Evolutionary conservation across 2,329 filamentous ascomycete species (phyloP), one percentile per base, ranked within the genome.

Genomic region (Shiraia sp.): DNA sequence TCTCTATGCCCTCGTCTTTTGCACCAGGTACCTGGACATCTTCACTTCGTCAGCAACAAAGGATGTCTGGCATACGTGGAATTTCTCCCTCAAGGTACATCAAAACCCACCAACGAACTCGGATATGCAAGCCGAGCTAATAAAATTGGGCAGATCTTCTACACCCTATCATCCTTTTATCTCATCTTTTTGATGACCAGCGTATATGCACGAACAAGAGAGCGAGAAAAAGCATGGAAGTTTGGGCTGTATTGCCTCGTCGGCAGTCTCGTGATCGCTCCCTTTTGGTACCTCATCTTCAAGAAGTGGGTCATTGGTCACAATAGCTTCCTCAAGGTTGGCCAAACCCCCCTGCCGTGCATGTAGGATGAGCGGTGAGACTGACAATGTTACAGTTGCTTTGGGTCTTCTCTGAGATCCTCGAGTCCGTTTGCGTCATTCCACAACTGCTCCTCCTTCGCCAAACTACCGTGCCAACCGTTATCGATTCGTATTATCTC

Each of bases 401-500:
- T 49, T 95, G 89, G 87, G 81, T 85, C 43, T 96, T 96, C 72
- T 95, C 89, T 23, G 85, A 93, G 57, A 87, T 96, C 54, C 86
- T 97, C 61, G 92, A 97, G 72, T 92, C 90, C 24, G 82, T 95
- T 47, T 93, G 88, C 68, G 83, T 96, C 24, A 83, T 97, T 14
- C 92, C 92, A 0, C 92, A 97, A 68, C 84, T 97, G 1, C 81
- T 96, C 5, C 84, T 96, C 30, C 82, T 97, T 10, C 88, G 92
- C 45, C 90, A 96, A 70, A 96, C 92, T n/a, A 90, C 85, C 17
- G 90, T 96, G 0, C 92, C 92, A 0, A 97, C 92, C 34, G 92
- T 96, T 32, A 91, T 97, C 72, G 89, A 96, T 68, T 95, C 89
- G n/a, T 96, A 88, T 73, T 97, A 97, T 71, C 87, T 97, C 40